Percentiles rank a stretch among this genome's conserved stretches.
Conservation (phyloP, 225 moss, liverwort and hornwort genomes). For the Physcomitrellopsis africana region DNA sequence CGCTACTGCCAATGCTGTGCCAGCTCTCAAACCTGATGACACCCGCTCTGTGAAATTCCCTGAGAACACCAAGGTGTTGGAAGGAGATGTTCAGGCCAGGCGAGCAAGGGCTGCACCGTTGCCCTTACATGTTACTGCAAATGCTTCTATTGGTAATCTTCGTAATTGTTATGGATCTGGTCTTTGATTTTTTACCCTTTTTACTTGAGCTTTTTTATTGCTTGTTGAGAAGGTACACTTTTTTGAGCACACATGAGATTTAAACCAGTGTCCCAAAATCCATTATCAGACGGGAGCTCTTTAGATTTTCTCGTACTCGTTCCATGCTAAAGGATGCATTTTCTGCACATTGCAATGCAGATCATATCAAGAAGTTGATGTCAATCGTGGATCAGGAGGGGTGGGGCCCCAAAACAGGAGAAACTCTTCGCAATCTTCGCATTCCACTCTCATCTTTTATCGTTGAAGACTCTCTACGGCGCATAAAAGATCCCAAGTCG, state of each 20-base stretch:
- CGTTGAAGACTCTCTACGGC: conserved; percentile 59
- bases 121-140: conserved; percentile 28
- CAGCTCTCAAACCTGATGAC: conserved; percentile 16
- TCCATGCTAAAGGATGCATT: not conserved
- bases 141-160: conserved; percentile 30
- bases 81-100: conserved; percentile 15
- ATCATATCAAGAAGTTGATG: conserved; percentile 37
- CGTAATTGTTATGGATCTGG: not conserved
- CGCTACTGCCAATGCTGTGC: not conserved
- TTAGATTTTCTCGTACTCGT: not conserved
- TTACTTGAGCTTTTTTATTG: not conserved
- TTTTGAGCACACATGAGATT: not conserved
- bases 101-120: not conserved
- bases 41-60: not conserved
- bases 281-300: not conserved
- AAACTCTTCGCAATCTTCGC: conserved; percentile 28
- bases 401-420: conserved; percentile 30
- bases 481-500: conserved; percentile 45
- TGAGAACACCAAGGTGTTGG: conserved; percentile 4
- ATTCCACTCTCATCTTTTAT: conserved; percentile 44
- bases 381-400: conserved; percentile 33
- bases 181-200: not conserved
- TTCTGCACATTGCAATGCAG: conserved; percentile 32
- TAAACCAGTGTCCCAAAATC: not conserved
- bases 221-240: not conserved